These are phyloP conservation scores for Trichosporon ovoides DNA, from an alignment of 1,284 basidiomycete species.

Conservation along the genomic window DNA sequence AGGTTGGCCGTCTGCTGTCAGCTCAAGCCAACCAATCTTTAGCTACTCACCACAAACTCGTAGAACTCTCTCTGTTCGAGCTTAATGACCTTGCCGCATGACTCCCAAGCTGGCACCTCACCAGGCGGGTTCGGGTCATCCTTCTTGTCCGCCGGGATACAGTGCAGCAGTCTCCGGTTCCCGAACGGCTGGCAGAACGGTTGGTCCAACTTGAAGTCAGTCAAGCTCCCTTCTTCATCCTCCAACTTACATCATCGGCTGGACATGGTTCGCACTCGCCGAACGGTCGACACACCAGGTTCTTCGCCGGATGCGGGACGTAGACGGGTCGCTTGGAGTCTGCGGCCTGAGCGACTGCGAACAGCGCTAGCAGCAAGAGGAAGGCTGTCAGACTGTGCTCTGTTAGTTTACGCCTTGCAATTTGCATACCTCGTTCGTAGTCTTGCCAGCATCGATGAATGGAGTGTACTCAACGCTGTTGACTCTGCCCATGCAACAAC, in stretches of 20 bases:
- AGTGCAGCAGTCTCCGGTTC: slow-evolving; percentile 78
- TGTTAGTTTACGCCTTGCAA: neutral
- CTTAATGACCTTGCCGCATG: slow-evolving; percentile 73
- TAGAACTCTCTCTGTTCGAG: slow-evolving; percentile 76
- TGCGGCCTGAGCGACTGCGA: neutral
- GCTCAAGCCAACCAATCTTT: neutral
- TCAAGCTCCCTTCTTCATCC: neutral
- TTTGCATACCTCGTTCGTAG: slow-evolving; percentile 6
- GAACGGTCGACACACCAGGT: slow-evolving; percentile 62
- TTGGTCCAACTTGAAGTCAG: slow-evolving; percentile 59
- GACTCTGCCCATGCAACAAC: neutral
- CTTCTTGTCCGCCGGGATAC: slow-evolving; percentile 51
- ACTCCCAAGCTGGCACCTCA: slow-evolving; percentile 78
- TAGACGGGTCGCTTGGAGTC: slow-evolving; percentile 24
- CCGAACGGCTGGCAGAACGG: slow-evolving; percentile 88
- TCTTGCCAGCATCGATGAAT: slow-evolving; percentile 6
- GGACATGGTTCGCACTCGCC: slow-evolving; percentile 80
- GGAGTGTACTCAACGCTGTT: neutral
- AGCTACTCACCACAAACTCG: slow-evolving; percentile 67
- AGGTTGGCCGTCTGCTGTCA: slow-evolving; percentile 57
- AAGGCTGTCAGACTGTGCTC: slow-evolving; percentile 8
- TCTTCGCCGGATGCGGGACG: slow-evolving; percentile 31
- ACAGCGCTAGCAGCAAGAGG: slow-evolving; percentile 24
- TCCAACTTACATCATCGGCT: slow-evolving; percentile 63
- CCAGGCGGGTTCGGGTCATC: slow-evolving; percentile 9